Evolutionary conservation across 495 filamentous ascomycete genomes (phyloP).

Genomic region (Staphylotrichum tortipilum): DNA sequence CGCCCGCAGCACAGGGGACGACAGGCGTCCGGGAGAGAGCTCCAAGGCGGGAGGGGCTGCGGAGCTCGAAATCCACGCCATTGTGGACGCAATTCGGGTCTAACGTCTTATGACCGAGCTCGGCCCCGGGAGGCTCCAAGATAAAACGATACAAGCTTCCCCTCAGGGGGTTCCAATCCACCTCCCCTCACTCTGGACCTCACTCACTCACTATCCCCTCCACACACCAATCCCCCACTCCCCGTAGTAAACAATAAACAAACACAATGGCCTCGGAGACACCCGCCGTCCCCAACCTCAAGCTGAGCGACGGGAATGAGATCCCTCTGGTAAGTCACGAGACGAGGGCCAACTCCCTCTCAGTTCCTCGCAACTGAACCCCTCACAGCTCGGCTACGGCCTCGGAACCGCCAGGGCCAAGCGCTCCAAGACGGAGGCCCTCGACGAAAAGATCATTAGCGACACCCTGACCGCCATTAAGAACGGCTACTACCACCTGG

Average conservation of each 20-base stretch:
- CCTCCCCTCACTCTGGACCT: no score
- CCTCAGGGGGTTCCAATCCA: no score
- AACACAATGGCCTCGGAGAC: slow-evolving; percentile 32
- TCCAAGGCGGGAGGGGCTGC: not conserved
- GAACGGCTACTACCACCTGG: slow-evolving; percentile 65
- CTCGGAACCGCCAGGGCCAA: slow-evolving; percentile 42
- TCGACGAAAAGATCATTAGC: slow-evolving; percentile 49
- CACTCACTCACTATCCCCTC: not conserved
- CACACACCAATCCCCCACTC: not conserved
- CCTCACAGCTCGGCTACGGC: slow-evolving; percentile 62
- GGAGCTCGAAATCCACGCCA: not conserved
- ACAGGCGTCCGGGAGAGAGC: not conserved
- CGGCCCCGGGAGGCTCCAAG: not conserved
- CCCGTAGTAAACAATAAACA: no score
- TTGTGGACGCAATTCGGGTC: not conserved
- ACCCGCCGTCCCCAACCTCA: slow-evolving; percentile 36
- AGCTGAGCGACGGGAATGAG: slow-evolving; percentile 63
- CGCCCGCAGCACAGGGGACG: no score
- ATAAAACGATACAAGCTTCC: not conserved
- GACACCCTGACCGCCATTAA: slow-evolving; percentile 59
- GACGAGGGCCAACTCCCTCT: not conserved
- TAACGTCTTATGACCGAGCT: not conserved
- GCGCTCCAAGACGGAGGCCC: slow-evolving; percentile 23
- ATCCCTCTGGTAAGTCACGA: slow-evolving; percentile 58
- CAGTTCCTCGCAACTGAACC: not conserved